These are phyloP conservation scores for Phytophthora litchii DNA, from an alignment of 352 stramenopile genomes.

Conservation along the genomic window DNA sequence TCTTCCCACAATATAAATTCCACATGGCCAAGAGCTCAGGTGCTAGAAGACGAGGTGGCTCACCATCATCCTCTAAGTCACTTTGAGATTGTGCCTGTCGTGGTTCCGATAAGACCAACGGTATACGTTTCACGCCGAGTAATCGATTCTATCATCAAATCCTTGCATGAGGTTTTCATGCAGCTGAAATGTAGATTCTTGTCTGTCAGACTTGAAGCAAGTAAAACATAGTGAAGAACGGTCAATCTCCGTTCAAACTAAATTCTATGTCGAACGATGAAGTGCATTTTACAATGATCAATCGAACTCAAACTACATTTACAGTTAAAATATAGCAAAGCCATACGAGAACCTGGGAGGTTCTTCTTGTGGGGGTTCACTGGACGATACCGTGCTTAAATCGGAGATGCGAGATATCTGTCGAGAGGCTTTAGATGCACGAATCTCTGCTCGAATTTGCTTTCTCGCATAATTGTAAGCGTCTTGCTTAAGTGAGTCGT, in stretches of 20 bases:
- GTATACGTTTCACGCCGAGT: background rate
- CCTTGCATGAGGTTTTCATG: background rate
- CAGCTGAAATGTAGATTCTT: background rate
- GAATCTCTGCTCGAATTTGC: constrained; percentile 18
- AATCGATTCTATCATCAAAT: background rate
- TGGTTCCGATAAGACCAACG: constrained; percentile 21
- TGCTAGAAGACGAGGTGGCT: constrained; percentile 8
- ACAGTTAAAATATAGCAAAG: constrained; percentile 30
- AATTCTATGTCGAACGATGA: too few relatives aligned
- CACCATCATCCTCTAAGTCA: background rate
- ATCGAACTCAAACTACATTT: too few relatives aligned
- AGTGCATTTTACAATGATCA: background rate
- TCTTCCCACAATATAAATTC: constrained; percentile 10
- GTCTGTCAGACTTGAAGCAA: background rate
- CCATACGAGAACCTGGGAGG: constrained; percentile 15
- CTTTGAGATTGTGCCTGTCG: too few relatives aligned
- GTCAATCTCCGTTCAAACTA: background rate
- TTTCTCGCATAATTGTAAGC: constrained; percentile 7
- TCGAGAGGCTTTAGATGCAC: constrained; percentile 6
- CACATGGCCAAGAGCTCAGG: constrained; percentile 23
- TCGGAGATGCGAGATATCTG: constrained; percentile 19
- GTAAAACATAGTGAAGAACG: background rate
- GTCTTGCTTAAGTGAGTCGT: constrained; percentile 9
- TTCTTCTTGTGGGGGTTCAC: constrained; percentile 4
- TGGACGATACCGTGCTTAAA: constrained; percentile 19